Conservation (phyloP, 208 protist species). For the Wallacemonas rigidus region DNA sequence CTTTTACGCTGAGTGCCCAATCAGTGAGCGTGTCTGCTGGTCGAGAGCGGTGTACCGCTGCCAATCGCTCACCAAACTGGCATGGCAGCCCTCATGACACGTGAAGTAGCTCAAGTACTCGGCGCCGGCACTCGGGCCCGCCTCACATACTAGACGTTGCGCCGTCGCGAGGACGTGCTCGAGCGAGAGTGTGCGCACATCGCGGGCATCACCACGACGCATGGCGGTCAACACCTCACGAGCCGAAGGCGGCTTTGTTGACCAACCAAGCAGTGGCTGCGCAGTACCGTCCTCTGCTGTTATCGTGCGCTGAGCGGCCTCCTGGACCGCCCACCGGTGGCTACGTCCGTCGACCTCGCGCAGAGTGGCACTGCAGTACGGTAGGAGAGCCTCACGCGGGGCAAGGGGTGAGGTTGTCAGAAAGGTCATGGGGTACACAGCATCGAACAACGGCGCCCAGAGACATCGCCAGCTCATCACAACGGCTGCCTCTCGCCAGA, state of each 20-base stretch:
- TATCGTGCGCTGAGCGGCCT: background rate
- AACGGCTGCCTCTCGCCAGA: background rate
- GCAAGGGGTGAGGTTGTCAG: constrained; percentile 2
- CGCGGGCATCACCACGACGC: background rate
- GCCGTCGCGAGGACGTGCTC: background rate
- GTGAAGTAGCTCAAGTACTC: constrained; percentile 19
- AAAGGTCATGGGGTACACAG: background rate
- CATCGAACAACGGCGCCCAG: constrained; percentile 7
- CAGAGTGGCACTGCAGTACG: background rate
- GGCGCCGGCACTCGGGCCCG: background rate
- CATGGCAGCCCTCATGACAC: constrained; percentile 5
- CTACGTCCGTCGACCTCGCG: constrained; percentile 3
- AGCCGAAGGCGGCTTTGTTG: constrained; percentile 1
- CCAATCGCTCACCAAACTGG: background rate
- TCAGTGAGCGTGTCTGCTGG: background rate
- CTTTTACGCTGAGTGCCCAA: background rate
- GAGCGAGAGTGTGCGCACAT: constrained; percentile 1
- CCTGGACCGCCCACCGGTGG: background rate
- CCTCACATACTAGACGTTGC: background rate
- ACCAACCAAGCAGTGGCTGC: constrained; percentile 7
- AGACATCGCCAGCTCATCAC: constrained; percentile 5
- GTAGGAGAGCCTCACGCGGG: background rate
- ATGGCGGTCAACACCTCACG: background rate
- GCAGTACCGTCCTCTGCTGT: background rate
- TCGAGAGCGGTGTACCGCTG: background rate